Evolutionary conservation across 116 monocot genomes (phyloP), one percentile per base, ranked within the genome.

Genomic region (Papilionanthe hybrid): DNA sequence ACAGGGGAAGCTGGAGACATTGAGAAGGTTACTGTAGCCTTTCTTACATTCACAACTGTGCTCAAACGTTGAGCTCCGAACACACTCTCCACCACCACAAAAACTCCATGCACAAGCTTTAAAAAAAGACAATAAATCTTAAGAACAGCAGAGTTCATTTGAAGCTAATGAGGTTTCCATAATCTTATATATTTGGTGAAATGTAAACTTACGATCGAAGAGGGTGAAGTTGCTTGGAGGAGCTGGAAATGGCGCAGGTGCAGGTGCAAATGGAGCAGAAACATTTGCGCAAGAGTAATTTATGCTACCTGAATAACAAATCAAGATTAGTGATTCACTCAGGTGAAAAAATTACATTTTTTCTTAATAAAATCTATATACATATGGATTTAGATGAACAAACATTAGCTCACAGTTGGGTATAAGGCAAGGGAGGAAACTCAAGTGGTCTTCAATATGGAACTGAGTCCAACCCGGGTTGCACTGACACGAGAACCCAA

Each of bases 341-440:
- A 63, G 25, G 5, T 63, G 23, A 63, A 23, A 4, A 57, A 57
- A 19, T 57, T 57, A 19, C n/a, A 57, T 57, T 5, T 57, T 6
- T 19, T 13, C n/a, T 48, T 9, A 48, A 48, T 20, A 25, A 60
- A 63, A 63, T 63, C 23, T 7, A 9, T 53, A 17, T 7, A 37
- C n/a, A 17, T 53, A 13, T 53, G 18, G 28, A 29, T 7, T 43
- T 28, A 28, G 66, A 22, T n/a, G 37, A 37, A 37, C 37, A 37
- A 37, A 37, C 37, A 37, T 37, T 37, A 37, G 4, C 81, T 83
- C 72, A 89, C 88, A 89, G 72, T 89, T 89, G 69, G 88, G 88
- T 75, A 89, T 79, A 32, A 86, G 66, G 77, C 88, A 85, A 30
- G 88, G 88, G 23, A 86, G 86, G 79, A 86, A 89, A 0, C 81